phyloP scores from a whole-genome alignment of 768 basidiomycete species.

The Pleurotus pulmonarius region DNA sequence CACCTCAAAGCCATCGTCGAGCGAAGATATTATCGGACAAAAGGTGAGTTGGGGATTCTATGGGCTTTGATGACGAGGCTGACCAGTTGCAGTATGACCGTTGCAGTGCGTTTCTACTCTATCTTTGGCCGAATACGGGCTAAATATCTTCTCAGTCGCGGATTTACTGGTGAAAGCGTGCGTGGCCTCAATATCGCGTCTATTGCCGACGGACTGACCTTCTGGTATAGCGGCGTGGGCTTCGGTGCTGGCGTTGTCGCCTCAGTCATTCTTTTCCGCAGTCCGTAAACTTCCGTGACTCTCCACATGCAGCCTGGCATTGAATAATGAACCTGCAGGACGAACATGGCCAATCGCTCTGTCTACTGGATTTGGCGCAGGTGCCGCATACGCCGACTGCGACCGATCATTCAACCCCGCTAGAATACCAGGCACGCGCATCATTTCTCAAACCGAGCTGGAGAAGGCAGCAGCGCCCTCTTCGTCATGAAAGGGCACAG shows the following conservation, averaged over 20 bases:
- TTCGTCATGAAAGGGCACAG: slow-evolving; percentile 14
- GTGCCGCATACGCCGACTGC: slow-evolving; percentile 88
- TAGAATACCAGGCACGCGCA: slow-evolving; percentile 78
- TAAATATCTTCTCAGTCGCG: slow-evolving; percentile 26
- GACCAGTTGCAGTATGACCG: slow-evolving; percentile 66
- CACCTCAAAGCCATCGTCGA: slow-evolving; percentile 67
- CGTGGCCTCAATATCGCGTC: slow-evolving; percentile 19
- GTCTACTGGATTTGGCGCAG: slow-evolving; percentile 82
- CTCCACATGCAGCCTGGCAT: not conserved
- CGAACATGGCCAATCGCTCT: slow-evolving; percentile 91
- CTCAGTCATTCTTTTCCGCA: slow-evolving; percentile 87
- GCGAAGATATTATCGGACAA: slow-evolving; percentile 86
- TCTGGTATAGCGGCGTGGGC: slow-evolving; percentile 66
- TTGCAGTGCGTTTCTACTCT: slow-evolving; percentile 56
- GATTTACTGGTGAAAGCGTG: slow-evolving; percentile 87
- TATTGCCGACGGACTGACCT: too few species aligned
- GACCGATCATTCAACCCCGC: slow-evolving; percentile 92
- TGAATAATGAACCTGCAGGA: slow-evolving; percentile 41
- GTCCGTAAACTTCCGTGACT: slow-evolving; percentile 45
- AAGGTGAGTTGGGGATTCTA: slow-evolving; percentile 57
- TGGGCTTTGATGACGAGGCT: slow-evolving; percentile 9
- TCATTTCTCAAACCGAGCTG: slow-evolving; percentile 45
- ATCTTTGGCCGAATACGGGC: not conserved
- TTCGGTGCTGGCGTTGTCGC: slow-evolving; percentile 86
- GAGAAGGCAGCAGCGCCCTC: slow-evolving; percentile 5